These are phyloP conservation scores for Chamaecrista fasciculata DNA, from an alignment of 306 rosid genomes.

Conservation along the genomic window DNA sequence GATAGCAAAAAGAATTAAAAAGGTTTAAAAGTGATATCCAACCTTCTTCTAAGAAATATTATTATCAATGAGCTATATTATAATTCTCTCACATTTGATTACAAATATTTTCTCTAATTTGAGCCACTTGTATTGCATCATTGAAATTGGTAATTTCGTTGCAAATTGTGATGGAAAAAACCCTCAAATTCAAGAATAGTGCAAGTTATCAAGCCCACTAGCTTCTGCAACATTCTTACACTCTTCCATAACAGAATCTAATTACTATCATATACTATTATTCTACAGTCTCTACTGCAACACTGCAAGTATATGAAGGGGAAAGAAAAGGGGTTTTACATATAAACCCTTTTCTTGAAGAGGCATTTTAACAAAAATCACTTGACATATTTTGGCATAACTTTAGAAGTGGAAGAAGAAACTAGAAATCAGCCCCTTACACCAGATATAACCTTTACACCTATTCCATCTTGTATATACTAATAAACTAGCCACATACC, in stretches of 20 bases:
- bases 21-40: too few species aligned
- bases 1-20: too few species aligned
- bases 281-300: too few species aligned
- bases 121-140: too few species aligned
- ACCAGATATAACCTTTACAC: conserved; percentile 68
- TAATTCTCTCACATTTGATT: too few species aligned
- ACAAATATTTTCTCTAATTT: too few species aligned
- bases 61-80: too few species aligned
- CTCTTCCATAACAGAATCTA: neutral
- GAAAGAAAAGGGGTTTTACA: conserved; percentile 35
- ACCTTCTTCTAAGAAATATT: too few species aligned
- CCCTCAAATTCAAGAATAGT: neutral
- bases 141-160: neutral
- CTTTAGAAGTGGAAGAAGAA: conserved; percentile 69
- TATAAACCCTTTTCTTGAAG: conserved; percentile 24
- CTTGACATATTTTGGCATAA: conserved; percentile 55
- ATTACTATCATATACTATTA: conserved; percentile 29
- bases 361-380: conserved; percentile 40
- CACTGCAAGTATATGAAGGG: conserved; percentile 13
- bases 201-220: neutral
- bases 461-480: conserved; percentile 48
- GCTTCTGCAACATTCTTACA: neutral
- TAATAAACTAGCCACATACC: conserved; percentile 52
- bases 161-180: neutral
- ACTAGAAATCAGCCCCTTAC: conserved; percentile 45